Conservation (phyloP, 2,329 filamentous ascomycete species). For the Fusarium sp. region DNA sequence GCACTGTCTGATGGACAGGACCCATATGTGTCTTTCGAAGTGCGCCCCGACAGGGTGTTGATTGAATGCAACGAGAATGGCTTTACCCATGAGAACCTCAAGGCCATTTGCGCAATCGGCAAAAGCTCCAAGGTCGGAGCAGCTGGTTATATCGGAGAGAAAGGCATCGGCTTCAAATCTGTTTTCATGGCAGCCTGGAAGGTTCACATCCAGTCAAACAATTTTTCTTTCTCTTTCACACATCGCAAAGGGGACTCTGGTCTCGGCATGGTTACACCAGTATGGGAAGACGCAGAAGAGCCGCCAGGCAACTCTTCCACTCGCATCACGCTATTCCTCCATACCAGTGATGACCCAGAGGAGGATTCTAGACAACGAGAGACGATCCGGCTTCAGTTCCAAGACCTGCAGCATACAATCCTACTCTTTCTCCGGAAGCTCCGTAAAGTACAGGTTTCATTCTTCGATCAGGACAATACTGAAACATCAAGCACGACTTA, state of each 20-base stretch:
- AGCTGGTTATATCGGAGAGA: conserved; percentile 60
- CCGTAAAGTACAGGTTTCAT: conserved; percentile 45
- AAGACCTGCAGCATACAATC: conserved; percentile 51
- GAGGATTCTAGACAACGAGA: conserved; percentile 30
- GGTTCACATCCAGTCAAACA: conserved; percentile 57
- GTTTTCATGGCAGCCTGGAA: conserved; percentile 60
- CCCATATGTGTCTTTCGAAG: conserved; percentile 50
- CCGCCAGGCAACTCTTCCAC: conserved; percentile 39
- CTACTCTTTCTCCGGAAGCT: conserved; percentile 58
- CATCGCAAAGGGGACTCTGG: conserved; percentile 55
- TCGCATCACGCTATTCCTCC: conserved; percentile 53
- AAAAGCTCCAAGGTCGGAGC: conserved; percentile 57
- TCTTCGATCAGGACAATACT: conserved; percentile 40
- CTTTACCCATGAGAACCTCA: conserved; percentile 55
- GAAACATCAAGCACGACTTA: conserved; percentile 9
- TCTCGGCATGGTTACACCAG: conserved; percentile 62
- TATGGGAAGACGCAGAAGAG: conserved; percentile 50
- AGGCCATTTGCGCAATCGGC: conserved; percentile 58
- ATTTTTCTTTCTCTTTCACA: conserved; percentile 57
- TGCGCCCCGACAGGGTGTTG: conserved; percentile 52
- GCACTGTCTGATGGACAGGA: conserved; percentile 23
- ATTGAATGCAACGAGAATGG: conserved; percentile 64
- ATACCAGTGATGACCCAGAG: conserved; percentile 39
- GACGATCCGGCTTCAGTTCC: conserved; percentile 50
- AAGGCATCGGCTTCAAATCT: conserved; percentile 64